Base-by-base conservation (phyloP, 371 early-diverging fungal genomes). In the Antonospora locustae region DNA sequence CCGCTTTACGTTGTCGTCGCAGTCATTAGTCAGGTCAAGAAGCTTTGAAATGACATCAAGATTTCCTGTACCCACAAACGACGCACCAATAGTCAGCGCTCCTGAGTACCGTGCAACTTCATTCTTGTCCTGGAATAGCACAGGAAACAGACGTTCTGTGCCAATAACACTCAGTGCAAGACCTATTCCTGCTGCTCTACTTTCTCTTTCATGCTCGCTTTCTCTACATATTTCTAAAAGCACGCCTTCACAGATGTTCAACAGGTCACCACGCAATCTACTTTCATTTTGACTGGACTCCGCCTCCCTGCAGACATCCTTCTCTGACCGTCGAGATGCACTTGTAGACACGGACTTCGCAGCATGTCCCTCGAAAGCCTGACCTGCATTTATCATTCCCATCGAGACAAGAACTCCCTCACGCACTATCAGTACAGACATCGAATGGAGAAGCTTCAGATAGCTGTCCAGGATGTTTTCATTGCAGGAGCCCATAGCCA, bases 381-480 rank as follows among this genome's bases (percentile, higher is more conserved):
- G 85, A 39, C 94, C 94, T 46, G 90, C 80, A 84, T 87, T 87
- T 22, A 91, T 82, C 63, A 96, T 77, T 40, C 97, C 97, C 81
- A 96, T 88, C 19, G 86, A 87, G 27, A 92, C 66, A 55, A 87
- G 90, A 27, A 95, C 93, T 1, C 92, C 93, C 70, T 97, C 95
- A 45, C 90, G 90, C 29, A 88, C 85, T 23, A 93, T 85, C 87
- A 77, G 17, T 85, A 81, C 40, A 75, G 82, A 78, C 82, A 86
- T 52, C 88, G 78, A 50, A 81, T 55, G 47, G 5, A 73, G 49
- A 3, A 22, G 39, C 41, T 57, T 53, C 23, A 67, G 56, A 29
- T 43, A n/a, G n/a, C n/a, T 53, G 6, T 41, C 19, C 17, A 68
- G 22, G 9, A 67, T 29, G 0, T 81, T 83, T 74, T 83, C 81